Evolutionary conservation across 2,329 filamentous ascomycete genomes (phyloP), one percentile per base, ranked within the genome.

Genomic region (Fusarium redolens): DNA sequence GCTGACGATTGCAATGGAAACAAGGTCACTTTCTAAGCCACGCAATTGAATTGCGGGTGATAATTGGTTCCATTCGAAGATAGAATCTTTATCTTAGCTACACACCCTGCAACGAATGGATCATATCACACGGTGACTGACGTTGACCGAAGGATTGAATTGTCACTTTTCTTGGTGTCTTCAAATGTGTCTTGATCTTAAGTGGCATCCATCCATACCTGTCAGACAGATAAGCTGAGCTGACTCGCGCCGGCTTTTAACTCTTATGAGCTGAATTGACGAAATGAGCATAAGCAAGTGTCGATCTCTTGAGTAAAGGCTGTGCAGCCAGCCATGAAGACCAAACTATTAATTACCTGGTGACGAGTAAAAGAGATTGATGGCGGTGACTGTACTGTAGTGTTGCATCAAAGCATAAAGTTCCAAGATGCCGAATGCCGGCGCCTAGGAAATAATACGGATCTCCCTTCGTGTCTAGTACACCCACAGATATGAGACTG

Each of bases 201-300:
- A 37, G 45, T 64, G 47, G 28, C 54, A 68, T 41, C 31, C 47
- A 48, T 56, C 25, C 43, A 48, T 52, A 56, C 52, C 44, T 55
- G 62, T 62, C 64, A 62, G 65, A 55, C 61, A 68, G 75, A 77
- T 76, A 77, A 76, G 75, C 69, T 76, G 73, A 75, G 75, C 69
- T 77, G 75, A 75, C 75, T 76, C 57, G 65, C 37, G 58, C 61
- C 65, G 67, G 65, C 58, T 61, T 61, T 68, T 67, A 71, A 71
- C 63, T 51, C 47, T 57, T 55, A 31, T 67, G 61, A 64, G 69
- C 66, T 63, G 72, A 61, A 67, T 48, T 51, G 20, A 48, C 37
- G 31, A 37, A 43, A 51, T 18, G 41, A 52, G 51, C 48, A 62
- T 43, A 63, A 48, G 50, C 38, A 35, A 15, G 8, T 51, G 65